These are phyloP conservation scores for Flaveria bidentis DNA, from an alignment of 129 eudicot genomes.

Conservation along the genomic window DNA sequence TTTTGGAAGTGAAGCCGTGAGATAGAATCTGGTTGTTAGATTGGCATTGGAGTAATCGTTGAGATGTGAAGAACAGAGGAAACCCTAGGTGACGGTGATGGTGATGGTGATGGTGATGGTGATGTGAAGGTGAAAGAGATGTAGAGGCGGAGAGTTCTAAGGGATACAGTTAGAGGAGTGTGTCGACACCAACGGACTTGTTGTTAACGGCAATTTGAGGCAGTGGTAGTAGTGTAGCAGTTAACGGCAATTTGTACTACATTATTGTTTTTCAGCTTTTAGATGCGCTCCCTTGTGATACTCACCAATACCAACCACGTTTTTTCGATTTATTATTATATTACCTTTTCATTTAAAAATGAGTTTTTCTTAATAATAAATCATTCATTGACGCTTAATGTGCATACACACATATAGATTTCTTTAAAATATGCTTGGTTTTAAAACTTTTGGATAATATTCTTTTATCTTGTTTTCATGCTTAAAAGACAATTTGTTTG, in stretches of 20 bases:
- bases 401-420: not conserved
- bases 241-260: no score
- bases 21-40: slow-evolving; percentile 8
- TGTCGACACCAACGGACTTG: slow-evolving; percentile 31
- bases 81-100: slow-evolving; percentile 18
- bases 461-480: not conserved
- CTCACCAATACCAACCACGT: not conserved
- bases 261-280: not conserved
- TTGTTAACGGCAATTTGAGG: slow-evolving; percentile 13
- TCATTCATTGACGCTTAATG: not conserved
- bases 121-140: not conserved
- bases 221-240: no score
- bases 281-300: not conserved
- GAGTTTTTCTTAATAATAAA: not conserved
- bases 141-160: slow-evolving; percentile 28
- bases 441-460: not conserved
- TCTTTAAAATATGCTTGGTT: not conserved
- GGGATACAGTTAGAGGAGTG: slow-evolving; percentile 8
- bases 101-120: no score
- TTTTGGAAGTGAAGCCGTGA: not conserved
- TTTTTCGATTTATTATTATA: no score
- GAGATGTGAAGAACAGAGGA: slow-evolving; percentile 1
- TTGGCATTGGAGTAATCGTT: slow-evolving; percentile 28
- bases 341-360: no score
- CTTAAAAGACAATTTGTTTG: not conserved